Evolutionary conservation across 2,329 filamentous ascomycete species (phyloP).

Genomic region (Fusarium nelsonii): DNA sequence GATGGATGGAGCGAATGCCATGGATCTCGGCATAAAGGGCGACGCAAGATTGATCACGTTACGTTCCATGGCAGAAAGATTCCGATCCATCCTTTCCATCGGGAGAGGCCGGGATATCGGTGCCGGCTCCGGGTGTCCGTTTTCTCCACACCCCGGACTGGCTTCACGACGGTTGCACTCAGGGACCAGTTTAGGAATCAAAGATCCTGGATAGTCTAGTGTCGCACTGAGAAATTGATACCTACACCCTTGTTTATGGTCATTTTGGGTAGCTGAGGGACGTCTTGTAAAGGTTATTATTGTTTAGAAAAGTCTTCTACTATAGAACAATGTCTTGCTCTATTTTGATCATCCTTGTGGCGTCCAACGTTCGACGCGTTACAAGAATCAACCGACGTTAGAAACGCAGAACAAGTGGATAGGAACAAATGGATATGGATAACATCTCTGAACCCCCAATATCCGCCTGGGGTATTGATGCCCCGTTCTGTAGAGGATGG

Average conservation of each 20-base stretch:
- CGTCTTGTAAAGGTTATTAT: background rate
- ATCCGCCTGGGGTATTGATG: conserved; percentile 25
- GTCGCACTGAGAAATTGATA: background rate
- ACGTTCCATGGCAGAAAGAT: conserved; percentile 5
- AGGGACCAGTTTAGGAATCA: conserved; percentile 9
- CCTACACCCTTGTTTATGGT: conserved; percentile 6
- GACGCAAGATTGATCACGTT: conserved; percentile 33
- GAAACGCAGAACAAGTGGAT: background rate
- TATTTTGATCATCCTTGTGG: background rate
- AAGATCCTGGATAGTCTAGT: background rate
- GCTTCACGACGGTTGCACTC: conserved; percentile 14
- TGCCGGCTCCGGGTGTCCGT: conserved; percentile 33
- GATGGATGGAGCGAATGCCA: background rate
- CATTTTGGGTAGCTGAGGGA: background rate
- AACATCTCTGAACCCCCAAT: conserved; percentile 13
- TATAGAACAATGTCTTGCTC: background rate
- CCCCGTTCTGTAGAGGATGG: conserved; percentile 16
- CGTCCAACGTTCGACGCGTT: background rate
- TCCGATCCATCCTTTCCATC: conserved; percentile 16
- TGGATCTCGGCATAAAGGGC: conserved; percentile 26
- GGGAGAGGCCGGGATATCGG: conserved; percentile 36
- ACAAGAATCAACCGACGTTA: conserved; percentile 4
- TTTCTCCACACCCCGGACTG: conserved; percentile 15
- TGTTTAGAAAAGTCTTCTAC: background rate
- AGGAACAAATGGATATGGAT: background rate